These are phyloP conservation scores for Backusella liffmaniae DNA, from an alignment of 192 early-diverging fungal species.

Conservation along the genomic window DNA sequence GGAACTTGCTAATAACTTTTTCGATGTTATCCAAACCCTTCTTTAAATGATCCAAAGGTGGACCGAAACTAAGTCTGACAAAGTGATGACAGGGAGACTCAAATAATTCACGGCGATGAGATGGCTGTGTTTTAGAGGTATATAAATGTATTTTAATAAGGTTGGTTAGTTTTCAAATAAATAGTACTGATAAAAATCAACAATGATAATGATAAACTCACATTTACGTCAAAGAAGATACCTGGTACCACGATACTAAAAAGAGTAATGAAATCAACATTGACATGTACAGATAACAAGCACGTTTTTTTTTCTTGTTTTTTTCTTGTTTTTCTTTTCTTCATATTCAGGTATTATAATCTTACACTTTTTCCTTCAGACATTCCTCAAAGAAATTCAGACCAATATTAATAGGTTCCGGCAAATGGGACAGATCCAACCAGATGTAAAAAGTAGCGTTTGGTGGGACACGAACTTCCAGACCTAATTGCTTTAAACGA, in stretches of 20 bases:
- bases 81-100: constrained; percentile 55
- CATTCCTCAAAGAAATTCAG: constrained; percentile 55
- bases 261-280: not conserved
- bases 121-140: constrained; percentile 28
- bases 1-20: constrained; percentile 18
- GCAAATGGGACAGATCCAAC: constrained; percentile 44
- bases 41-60: constrained; percentile 49
- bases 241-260: constrained; percentile 35
- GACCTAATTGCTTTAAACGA: constrained; percentile 36
- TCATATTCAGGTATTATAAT: constrained; percentile 11
- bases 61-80: constrained; percentile 54
- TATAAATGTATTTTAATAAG: not conserved
- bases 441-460: constrained; percentile 58
- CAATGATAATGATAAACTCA: constrained; percentile 8
- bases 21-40: constrained; percentile 49
- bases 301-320: not conserved
- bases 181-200: not conserved
- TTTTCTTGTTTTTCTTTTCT: not conserved
- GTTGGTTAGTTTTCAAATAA: not conserved
- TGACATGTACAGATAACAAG: not conserved
- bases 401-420: constrained; percentile 53
- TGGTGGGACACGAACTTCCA: constrained; percentile 42
- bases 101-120: constrained; percentile 51
- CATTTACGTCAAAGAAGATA: constrained; percentile 60
- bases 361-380: constrained; percentile 54